Base-by-base conservation (phyloP, 768 basidiomycete species). In the Dacryopinax spathularia region DNA sequence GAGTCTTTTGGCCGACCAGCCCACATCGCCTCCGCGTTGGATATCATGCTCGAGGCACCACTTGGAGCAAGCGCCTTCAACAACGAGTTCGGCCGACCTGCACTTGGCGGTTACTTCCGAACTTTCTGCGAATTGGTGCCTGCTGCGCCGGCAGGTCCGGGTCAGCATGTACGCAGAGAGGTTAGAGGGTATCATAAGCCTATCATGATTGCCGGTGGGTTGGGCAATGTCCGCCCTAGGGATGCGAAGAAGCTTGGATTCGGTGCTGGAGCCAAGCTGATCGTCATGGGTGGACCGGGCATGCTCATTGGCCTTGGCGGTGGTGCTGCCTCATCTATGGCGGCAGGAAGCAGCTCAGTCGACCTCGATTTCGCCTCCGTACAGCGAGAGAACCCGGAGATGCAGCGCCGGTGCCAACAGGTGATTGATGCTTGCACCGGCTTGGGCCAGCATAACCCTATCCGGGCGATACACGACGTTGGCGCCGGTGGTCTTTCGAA, bases 131-230 rank as follows among this genome's bases (percentile, higher is more conserved):
- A 96, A 74, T 80, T 82, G 44, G 79, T 92, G 1, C 80, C 85
- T 22, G 72, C 82, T 33, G 75, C 78, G 9, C 72, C 74, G 34
- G 82, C 48, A 29, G 48, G 48, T 6, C 7, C 22, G 18, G 48
- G 31, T 9, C 48, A 56, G 22, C 68, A 73, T n/a, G 62, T 64
- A 64, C 70, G 73, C 68, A 75, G 74, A 29, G 88, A 91, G 72
- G 76, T 92, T n/a, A 77, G 94, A 62, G 96, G 96, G 0, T 99
- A 97, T 74, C 96, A 98, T 77, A 99, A 99, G 73, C 96, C 96
- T 15, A 96, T 99, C 78, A 99, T 99, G 96, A 88, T 99, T 67
- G 95, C 96, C 7, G 96, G 96, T 20, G 96, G 96, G 27, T 84
- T 93, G 66, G 96, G 96, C 3, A 97, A 89, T 70, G 94, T 98